Evolutionary conservation across 176 grass and related monocot species (phyloP).

Genomic region (Raddia distichophylla): DNA sequence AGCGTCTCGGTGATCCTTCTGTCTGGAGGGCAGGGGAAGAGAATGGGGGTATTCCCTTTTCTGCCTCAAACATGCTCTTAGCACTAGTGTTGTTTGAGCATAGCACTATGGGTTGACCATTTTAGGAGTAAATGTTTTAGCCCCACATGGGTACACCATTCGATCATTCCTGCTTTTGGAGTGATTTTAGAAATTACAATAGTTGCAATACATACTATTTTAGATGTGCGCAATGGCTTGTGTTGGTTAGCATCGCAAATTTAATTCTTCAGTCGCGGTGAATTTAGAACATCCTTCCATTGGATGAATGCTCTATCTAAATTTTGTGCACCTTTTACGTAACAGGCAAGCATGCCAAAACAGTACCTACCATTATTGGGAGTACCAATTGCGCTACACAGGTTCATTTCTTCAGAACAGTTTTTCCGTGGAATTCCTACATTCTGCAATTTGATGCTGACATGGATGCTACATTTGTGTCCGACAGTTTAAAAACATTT

Average conservation of each 20-base stretch:
- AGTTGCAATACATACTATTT: neutral
- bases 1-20: constrained; percentile 93
- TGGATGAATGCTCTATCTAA: constrained; percentile 31
- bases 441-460: constrained; percentile 12
- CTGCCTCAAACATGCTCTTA: neutral
- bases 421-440: neutral
- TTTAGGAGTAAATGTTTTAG: neutral
- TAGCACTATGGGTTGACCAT: neutral
- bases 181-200: neutral
- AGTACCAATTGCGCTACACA: constrained; percentile 89
- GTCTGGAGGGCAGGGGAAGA: constrained; percentile 83
- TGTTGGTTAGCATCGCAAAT: neutral
- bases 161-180: neutral
- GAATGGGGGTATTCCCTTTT: constrained; percentile 75
- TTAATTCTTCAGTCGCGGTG: neutral
- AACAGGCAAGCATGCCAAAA: constrained; percentile 93
- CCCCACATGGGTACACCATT: neutral
- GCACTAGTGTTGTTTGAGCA: neutral
- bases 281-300: neutral
- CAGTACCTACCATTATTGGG: constrained; percentile 88
- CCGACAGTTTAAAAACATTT: constrained; percentile 77
- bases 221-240: neutral
- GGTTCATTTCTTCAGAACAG: constrained; percentile 46
- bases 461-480: constrained; percentile 27
- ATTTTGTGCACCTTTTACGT: constrained; percentile 31